Conservation (phyloP, 257 asterid species). For the Primulina eburnea region DNA sequence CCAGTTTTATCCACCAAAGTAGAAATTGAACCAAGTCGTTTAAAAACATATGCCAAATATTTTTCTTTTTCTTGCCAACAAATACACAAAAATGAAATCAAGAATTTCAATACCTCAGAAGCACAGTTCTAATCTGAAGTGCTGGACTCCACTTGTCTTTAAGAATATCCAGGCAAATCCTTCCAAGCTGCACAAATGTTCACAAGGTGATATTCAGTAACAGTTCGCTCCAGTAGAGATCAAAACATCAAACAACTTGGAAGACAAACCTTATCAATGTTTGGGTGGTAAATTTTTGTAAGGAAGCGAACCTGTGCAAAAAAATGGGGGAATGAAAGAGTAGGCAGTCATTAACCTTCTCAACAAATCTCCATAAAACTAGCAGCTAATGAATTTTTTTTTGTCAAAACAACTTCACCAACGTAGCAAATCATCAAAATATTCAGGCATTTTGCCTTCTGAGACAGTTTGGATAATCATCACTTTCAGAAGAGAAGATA, state of each 20-base stretch:
- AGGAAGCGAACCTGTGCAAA: slow-evolving; percentile 91
- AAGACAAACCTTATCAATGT: slow-evolving; percentile 86
- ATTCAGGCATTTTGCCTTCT: not conserved
- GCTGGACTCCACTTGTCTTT: slow-evolving; percentile 99
- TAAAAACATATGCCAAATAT: not conserved
- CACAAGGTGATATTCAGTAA: slow-evolving; percentile 16
- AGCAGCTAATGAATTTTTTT: slow-evolving; percentile 18
- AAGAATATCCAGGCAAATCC: slow-evolving; percentile 97
- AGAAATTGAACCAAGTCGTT: not conserved
- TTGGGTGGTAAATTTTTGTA: slow-evolving; percentile 99
- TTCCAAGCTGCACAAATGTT: slow-evolving; percentile 75
- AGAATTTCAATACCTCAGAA: slow-evolving; percentile 66
- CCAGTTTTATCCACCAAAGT: not conserved
- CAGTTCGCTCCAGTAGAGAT: not conserved
- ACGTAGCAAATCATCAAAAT: not conserved
- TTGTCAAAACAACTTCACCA: not conserved
- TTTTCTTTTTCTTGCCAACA: slow-evolving; percentile 7
- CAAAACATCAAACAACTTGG: slow-evolving; percentile 7
- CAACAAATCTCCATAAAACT: slow-evolving; percentile 19
- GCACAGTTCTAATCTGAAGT: slow-evolving; percentile 98
- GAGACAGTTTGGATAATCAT: not conserved
- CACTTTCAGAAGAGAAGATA: not conserved
- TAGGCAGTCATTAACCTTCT: slow-evolving; percentile 23
- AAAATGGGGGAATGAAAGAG: slow-evolving; percentile 15
- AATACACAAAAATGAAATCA: not conserved